Evolutionary conservation across 2,329 filamentous ascomycete genomes (phyloP).

Genomic region (Albifimbria verrucaria): DNA sequence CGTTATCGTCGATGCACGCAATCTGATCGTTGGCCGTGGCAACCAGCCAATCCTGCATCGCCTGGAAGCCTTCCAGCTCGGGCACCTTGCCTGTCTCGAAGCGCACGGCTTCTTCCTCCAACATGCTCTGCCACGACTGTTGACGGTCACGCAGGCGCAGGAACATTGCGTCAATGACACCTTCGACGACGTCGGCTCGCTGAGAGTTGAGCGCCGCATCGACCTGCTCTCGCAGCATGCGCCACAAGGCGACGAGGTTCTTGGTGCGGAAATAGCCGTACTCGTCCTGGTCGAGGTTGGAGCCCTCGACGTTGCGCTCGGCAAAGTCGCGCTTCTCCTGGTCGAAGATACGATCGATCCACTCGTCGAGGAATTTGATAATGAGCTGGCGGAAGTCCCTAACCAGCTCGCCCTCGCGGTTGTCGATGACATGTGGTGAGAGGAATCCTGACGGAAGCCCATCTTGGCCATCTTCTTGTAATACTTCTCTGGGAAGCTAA

Average conservation of each 20-base stretch:
- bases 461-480: constrained; percentile 94
- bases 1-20: constrained; percentile 91
- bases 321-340: constrained; percentile 80
- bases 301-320: constrained; percentile 68
- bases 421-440: constrained; percentile 82
- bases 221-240: constrained; percentile 93
- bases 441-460: constrained; percentile 75
- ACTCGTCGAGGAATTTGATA: constrained; percentile 92
- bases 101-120: constrained; percentile 78
- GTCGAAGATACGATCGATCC: constrained; percentile 89
- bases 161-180: constrained; percentile 96
- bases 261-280: constrained; percentile 90
- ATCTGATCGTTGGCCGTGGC: constrained; percentile 98
- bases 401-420: constrained; percentile 84
- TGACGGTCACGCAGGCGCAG: constrained; percentile 79
- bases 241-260: constrained; percentile 92
- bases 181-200: constrained; percentile 86
- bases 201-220: constrained; percentile 80
- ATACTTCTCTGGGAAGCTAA: constrained; percentile 94
- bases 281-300: constrained; percentile 79
- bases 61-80: constrained; percentile 67
- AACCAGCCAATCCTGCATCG: constrained; percentile 91
- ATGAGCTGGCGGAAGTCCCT: constrained; percentile 94
- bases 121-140: constrained; percentile 79
- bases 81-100: constrained; percentile 58